Evolutionary conservation across 371 early-diverging fungal genomes (phyloP).

Genomic region (Lichtheimia corymbifera): DNA sequence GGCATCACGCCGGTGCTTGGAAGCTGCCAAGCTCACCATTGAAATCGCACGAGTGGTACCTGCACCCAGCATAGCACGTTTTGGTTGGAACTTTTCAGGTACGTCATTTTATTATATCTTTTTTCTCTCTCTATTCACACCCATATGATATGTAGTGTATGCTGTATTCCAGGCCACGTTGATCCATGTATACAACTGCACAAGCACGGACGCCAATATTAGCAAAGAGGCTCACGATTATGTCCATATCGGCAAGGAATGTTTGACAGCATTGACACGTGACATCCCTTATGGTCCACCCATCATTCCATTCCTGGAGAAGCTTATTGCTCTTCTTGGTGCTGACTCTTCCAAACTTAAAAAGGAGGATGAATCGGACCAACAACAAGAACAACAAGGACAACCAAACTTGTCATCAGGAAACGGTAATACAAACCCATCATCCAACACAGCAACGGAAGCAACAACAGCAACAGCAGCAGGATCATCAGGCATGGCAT

Average conservation of each 20-base stretch:
- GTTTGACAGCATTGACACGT: slow-evolving; percentile 28
- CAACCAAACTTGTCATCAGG: no score
- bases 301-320: slow-evolving; percentile 32
- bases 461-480: slow-evolving; percentile 3
- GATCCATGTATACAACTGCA: slow-evolving; percentile 45
- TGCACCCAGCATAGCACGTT: slow-evolving; percentile 26
- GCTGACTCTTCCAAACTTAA: slow-evolving; percentile 7
- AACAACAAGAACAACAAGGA: no score
- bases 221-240: slow-evolving; percentile 32
- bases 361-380: neutral
- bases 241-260: slow-evolving; percentile 33
- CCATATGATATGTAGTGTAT: slow-evolving; percentile 23
- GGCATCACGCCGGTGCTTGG: slow-evolving; percentile 38
- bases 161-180: slow-evolving; percentile 44
- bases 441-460: neutral
- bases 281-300: slow-evolving; percentile 39
- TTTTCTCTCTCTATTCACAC: neutral
- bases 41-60: slow-evolving; percentile 48
- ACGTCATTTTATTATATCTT: slow-evolving; percentile 6
- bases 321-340: slow-evolving; percentile 23
- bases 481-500: neutral
- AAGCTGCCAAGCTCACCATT: slow-evolving; percentile 52
- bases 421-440: no score
- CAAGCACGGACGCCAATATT: slow-evolving; percentile 25
- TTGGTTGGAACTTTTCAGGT: slow-evolving; percentile 50